Percentiles rank a stretch among this genome's conserved stretches.
These are phyloP conservation scores for Tubosaeta sp. DNA, from an alignment of 768 basidiomycete genomes.

Conservation along the genomic window DNA sequence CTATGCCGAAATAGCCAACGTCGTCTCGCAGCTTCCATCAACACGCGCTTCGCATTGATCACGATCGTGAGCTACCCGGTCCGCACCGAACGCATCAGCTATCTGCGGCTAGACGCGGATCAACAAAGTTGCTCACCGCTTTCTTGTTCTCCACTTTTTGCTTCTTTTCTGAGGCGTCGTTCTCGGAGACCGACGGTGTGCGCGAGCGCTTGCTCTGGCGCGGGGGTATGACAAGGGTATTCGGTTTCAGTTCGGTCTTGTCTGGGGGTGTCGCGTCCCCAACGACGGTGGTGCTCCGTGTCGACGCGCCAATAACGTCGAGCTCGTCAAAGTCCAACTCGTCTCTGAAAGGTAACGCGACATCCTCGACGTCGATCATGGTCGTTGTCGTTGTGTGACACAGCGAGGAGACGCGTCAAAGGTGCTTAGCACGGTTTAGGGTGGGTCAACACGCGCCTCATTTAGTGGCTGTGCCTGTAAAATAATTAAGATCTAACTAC, in stretches of 20 bases:
- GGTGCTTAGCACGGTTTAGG: constrained; percentile 10
- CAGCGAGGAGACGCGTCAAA: not conserved
- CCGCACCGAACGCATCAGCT: not conserved
- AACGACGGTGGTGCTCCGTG: constrained; percentile 26
- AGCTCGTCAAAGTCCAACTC: constrained; percentile 26
- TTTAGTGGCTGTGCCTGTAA: constrained; percentile 11
- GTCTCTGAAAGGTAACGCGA: constrained; percentile 7
- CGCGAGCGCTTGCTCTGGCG: constrained; percentile 18
- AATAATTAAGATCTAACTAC: not conserved
- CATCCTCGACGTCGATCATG: not conserved
- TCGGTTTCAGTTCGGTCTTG: not conserved
- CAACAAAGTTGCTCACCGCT: constrained; percentile 29
- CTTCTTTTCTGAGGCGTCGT: constrained; percentile 21
- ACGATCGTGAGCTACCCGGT: constrained; percentile 38
- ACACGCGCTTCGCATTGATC: constrained; percentile 34
- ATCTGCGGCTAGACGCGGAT: not conserved
- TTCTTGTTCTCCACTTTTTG: constrained; percentile 37
- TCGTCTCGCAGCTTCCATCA: constrained; percentile 39
- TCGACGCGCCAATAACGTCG: constrained; percentile 26
- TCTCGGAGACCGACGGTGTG: constrained; percentile 4
- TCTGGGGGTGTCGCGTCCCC: constrained; percentile 26
- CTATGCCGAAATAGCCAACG: constrained; percentile 45
- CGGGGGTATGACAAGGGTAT: constrained; percentile 12
- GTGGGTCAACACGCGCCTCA: constrained; percentile 23
- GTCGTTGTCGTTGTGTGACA: constrained; percentile 1